Evolutionary conservation across 1,139 yeast species (phyloP).

Genomic region (Saccharomyces hybrid): DNA sequence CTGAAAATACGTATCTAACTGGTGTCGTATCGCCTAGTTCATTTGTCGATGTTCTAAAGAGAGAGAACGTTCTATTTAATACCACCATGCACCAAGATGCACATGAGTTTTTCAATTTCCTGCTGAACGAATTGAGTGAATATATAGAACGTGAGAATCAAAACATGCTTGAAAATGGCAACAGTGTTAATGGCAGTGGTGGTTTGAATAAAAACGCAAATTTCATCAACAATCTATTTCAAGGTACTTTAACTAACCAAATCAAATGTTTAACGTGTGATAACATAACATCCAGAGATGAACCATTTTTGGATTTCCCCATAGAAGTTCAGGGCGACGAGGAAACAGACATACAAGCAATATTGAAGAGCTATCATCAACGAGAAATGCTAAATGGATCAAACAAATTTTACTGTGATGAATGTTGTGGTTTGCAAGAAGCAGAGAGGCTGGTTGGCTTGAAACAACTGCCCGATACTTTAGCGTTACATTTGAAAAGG

Average conservation of each 20-base stretch:
- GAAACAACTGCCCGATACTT: constrained; percentile 65
- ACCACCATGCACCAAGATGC: constrained; percentile 98
- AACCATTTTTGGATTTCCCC: constrained; percentile 77
- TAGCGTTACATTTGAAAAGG: constrained; percentile 80
- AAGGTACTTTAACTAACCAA: constrained; percentile 79
- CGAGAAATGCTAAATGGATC: constrained; percentile 80
- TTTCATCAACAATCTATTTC: constrained; percentile 69
- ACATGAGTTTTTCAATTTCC: constrained; percentile 85
- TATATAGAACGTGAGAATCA: constrained; percentile 33
- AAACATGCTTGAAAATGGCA: neutral
- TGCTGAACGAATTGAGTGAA: constrained; percentile 78
- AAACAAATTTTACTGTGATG: constrained; percentile 88
- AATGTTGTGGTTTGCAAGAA: constrained; percentile 85
- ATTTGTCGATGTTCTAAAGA: constrained; percentile 67
- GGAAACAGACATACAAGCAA: constrained; percentile 63
- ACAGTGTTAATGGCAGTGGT: neutral
- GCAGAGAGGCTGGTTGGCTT: constrained; percentile 87
- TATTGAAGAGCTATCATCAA: constrained; percentile 72
- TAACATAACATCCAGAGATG: constrained; percentile 73
- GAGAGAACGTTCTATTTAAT: constrained; percentile 76
- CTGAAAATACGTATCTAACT: constrained; percentile 57
- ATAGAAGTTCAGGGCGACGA: constrained; percentile 64
- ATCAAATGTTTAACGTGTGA: constrained; percentile 89
- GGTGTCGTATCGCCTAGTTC: constrained; percentile 83
- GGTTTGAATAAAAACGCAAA: constrained; percentile 27